Conservation (phyloP, 2,329 filamentous ascomycete species). For the Phoma herbarum region DNA sequence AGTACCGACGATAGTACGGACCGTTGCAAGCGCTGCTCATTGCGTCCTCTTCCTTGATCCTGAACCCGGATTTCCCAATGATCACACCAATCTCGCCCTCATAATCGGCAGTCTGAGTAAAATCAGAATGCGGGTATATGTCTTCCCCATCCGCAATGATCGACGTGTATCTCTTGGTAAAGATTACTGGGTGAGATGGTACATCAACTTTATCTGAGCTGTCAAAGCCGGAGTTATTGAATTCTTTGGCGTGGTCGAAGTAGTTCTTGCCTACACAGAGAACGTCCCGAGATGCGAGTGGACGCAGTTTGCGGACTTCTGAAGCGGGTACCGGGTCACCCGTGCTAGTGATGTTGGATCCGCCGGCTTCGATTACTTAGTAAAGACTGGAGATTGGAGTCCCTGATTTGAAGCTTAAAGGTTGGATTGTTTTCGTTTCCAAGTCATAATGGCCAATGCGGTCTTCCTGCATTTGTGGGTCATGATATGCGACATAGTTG, state of each 20-base stretch:
- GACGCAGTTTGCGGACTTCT: constrained; percentile 56
- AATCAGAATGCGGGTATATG: constrained; percentile 57
- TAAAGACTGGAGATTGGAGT: constrained; percentile 59
- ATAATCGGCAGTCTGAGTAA: constrained; percentile 63
- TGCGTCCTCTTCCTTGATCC: constrained; percentile 55
- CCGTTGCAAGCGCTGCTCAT: no score
- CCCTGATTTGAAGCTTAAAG: constrained; percentile 58
- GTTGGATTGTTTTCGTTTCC: constrained; percentile 51
- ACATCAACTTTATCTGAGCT: constrained; percentile 63
- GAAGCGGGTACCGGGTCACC: constrained; percentile 47
- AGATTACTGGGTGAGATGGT: constrained; percentile 64
- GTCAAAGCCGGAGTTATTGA: constrained; percentile 65
- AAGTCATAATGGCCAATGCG: constrained; percentile 57
- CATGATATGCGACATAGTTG: constrained; percentile 53
- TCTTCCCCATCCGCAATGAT: constrained; percentile 61
- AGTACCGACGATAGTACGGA: no score
- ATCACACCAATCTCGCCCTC: constrained; percentile 67
- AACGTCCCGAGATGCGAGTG: constrained; percentile 60
- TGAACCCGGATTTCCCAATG: constrained; percentile 60
- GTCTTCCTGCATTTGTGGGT: constrained; percentile 23
- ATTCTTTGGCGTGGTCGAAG: constrained; percentile 65
- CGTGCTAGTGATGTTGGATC: constrained; percentile 49
- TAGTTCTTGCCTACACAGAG: constrained; percentile 67
- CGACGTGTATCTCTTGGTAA: constrained; percentile 64
- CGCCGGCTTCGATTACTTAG: constrained; percentile 61